A percentile compares a stretch with the other conserved stretches of the same genome.
Evolutionary conservation across 1,284 basidiomycete genomes (phyloP).

Genomic region (Earliella scabrosa): DNA sequence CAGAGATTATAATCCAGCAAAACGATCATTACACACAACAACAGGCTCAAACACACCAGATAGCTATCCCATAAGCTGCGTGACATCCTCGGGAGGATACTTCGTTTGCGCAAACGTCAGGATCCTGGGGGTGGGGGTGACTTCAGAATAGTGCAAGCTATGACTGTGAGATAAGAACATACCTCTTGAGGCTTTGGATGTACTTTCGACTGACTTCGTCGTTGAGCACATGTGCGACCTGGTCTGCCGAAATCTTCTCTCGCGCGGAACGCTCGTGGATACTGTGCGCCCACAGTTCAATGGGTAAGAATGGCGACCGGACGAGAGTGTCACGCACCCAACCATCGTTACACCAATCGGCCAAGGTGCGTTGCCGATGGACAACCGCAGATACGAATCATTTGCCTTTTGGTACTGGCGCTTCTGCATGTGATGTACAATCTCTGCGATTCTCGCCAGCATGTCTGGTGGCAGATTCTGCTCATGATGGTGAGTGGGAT

Average conservation of each 20-base stretch:
- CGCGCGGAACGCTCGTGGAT: conserved; percentile 98
- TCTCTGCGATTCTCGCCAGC: conserved; percentile 89
- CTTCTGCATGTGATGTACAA: conserved; percentile 95
- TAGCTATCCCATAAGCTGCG: conserved; percentile 82
- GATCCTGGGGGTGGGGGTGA: too few species aligned
- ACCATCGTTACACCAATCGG: conserved; percentile 99
- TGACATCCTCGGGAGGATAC: conserved; percentile 88
- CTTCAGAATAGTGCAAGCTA: too few species aligned
- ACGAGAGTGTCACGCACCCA: conserved; percentile 61
- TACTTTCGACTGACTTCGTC: conserved; percentile 99
- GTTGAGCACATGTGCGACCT: conserved; percentile 97
- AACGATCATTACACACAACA: not conserved
- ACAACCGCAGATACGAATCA: conserved; percentile 94
- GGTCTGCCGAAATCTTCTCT: conserved; percentile 96
- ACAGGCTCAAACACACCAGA: not conserved
- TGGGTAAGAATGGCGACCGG: not conserved
- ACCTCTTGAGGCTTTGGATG: conserved; percentile 97
- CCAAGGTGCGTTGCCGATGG: conserved; percentile 99
- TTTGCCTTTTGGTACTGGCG: conserved; percentile 95
- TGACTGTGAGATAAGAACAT: conserved; percentile 35
- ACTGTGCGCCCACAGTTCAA: conserved; percentile 50
- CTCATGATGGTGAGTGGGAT: not conserved
- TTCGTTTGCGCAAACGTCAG: conserved; percentile 96
- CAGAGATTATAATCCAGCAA: too few species aligned
- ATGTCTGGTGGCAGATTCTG: conserved; percentile 87